Base-by-base conservation (phyloP, 1,284 basidiomycete species). In the Ceratobasidium sp. region DNA sequence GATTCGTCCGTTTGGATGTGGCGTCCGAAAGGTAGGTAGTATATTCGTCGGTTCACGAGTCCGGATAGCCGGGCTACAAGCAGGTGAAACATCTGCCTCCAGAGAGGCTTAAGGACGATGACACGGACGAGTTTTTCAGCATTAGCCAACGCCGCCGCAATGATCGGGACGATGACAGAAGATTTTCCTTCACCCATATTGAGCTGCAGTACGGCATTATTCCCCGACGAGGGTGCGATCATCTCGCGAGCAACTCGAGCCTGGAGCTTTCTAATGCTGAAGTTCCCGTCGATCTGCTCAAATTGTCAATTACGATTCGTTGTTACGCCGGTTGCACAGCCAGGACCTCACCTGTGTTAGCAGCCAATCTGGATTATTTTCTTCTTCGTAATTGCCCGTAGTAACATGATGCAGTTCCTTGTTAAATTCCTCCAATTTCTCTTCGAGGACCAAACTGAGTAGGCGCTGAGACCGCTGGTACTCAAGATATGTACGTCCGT, bases 131-230 rank as follows among this genome's bases (percentile, higher is more conserved):
- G 79, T 16, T 78, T 81, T 3, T 78, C 39, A 0, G 83, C 80
- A 75, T 86, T 77, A 0, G 86, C 83, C 2, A 87, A 77, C 28
- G 79, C 73, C 0, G 80, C 76, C 0, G 81, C 78, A 21, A 81
- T 79, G 16, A 87, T 77, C 0, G 86, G 85, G 0, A 84, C 79
- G 34, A 87, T 87, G 4, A 76, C 86, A 0, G 85, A 84, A 0
- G 86, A 83, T 74, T 87, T 87, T 5, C 87, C 87, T 74, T 87
- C 86, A 0, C 86, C 86, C 87, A 88, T 87, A 53, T 87, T 86
- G 21, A 88, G 81, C 71, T 87, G 86, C 36, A 85, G 78, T 6
- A 81, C 76, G 0, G 80, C 81, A 60, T 83, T 87, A 3, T 67
- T 14, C 1, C 72, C 62, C 0, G 78, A 79, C 1, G 36, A 23